Percentiles rank a stretch among this genome's conserved stretches.
These are phyloP conservation scores for Rosa rugosa DNA, from an alignment of 306 rosid genomes.

Conservation along the genomic window DNA sequence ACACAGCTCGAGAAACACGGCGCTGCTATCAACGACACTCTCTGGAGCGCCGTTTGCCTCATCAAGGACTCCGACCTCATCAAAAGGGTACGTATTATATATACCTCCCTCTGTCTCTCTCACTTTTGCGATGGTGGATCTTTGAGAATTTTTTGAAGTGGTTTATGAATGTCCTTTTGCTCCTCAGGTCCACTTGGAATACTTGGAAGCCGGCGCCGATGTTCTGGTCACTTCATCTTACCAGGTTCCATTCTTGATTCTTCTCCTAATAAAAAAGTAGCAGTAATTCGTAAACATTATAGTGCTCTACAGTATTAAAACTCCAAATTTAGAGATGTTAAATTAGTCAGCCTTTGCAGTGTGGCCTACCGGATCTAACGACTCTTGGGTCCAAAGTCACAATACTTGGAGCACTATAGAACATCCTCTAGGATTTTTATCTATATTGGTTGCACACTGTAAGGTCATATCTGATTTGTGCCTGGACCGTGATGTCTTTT, in stretches of 20 bases:
- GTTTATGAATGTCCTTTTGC: not conserved
- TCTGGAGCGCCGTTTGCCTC: conserved; percentile 86
- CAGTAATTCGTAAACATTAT: not conserved
- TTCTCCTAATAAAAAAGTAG: not conserved
- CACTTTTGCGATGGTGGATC: not conserved
- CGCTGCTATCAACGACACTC: conserved; percentile 69
- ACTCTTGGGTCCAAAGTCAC: too few relatives aligned
- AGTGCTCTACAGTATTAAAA: not conserved
- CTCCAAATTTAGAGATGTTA: too few relatives aligned
- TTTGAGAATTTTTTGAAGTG: not conserved
- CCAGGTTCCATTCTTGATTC: conserved; percentile 48
- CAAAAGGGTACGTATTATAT: conserved; percentile 45
- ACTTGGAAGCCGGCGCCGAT: conserved; percentile 82
- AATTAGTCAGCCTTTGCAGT: not conserved
- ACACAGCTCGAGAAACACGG: conserved; percentile 84
- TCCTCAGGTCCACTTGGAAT: conserved; percentile 76
- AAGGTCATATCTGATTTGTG: not conserved
- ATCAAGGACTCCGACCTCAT: conserved; percentile 65
- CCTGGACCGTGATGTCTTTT: not conserved
- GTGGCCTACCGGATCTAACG: too few relatives aligned
- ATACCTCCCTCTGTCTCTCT: not conserved
- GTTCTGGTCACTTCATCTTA: conserved; percentile 83
- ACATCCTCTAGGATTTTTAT: not conserved
- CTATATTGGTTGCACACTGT: not conserved
- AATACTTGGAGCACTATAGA: not conserved